Percentiles rank a stretch among this genome's conserved stretches.
phyloP scores from a whole-genome alignment of 2,329 filamentous ascomycete species.

The Cercospora janseana region DNA sequence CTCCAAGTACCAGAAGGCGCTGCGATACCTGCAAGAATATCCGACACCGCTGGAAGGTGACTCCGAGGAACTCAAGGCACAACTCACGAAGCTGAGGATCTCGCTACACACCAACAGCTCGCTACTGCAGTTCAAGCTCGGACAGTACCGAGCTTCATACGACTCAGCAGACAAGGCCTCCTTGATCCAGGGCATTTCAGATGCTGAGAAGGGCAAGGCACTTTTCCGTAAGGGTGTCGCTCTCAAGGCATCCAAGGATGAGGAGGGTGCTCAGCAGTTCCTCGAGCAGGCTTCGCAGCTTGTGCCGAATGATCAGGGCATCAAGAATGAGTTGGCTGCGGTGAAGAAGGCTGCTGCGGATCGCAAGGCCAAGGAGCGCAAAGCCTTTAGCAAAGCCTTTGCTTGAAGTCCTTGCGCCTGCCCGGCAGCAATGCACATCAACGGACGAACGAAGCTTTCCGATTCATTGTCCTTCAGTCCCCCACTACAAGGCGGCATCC shows the following conservation, averaged over 20 bases:
- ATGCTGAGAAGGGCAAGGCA: constrained; percentile 84
- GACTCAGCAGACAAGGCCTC: constrained; percentile 72
- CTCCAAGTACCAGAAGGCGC: constrained; percentile 90
- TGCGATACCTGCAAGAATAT: constrained; percentile 86
- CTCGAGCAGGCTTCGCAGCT: constrained; percentile 46
- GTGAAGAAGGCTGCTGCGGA: constrained; percentile 75
- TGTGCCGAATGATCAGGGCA: constrained; percentile 67
- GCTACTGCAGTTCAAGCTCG: constrained; percentile 78
- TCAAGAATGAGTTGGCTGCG: constrained; percentile 70
- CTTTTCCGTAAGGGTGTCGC: constrained; percentile 79
- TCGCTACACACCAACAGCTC: constrained; percentile 85
- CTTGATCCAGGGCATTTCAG: constrained; percentile 60
- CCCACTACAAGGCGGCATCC: too few species aligned
- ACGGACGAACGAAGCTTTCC: too few species aligned
- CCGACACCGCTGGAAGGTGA: constrained; percentile 68
- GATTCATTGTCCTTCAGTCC: too few species aligned
- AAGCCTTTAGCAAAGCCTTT: constrained; percentile 91
- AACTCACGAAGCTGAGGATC: constrained; percentile 74
- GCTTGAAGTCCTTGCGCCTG: constrained; percentile 33
- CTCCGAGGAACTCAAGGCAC: constrained; percentile 62
- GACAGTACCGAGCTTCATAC: constrained; percentile 67
- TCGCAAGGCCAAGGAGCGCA: constrained; percentile 82
- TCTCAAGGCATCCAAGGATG: constrained; percentile 73
- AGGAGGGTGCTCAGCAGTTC: constrained; percentile 65
- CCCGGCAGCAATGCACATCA: too few species aligned